Percentiles rank a stretch among this genome's conserved stretches.
Evolutionary conservation across 441 rosid species (phyloP).

Genomic region (Gossypium schwendimanii): DNA sequence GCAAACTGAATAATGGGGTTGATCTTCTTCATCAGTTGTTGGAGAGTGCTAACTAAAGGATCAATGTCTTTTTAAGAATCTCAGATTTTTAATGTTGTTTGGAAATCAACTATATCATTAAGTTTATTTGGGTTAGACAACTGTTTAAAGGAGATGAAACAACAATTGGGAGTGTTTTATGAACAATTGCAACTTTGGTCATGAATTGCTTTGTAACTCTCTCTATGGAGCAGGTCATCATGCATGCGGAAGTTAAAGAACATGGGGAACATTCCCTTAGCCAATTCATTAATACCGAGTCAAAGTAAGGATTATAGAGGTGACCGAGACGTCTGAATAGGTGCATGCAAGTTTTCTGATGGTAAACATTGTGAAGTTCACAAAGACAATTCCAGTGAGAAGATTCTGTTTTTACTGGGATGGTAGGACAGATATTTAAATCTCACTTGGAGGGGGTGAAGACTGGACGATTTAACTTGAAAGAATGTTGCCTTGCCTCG

Average conservation of each 20-base stretch:
- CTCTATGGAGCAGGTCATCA: not conserved
- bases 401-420: not conserved
- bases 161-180: not conserved
- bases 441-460: not conserved
- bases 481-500: not conserved
- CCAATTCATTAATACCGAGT: not conserved
- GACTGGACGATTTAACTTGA: not conserved
- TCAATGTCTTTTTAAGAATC: not conserved
- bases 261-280: not conserved
- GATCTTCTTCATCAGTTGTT: slow-evolving; percentile 22
- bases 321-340: not conserved
- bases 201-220: not conserved
- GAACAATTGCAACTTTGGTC: not conserved
- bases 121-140: not conserved
- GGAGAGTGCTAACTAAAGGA: slow-evolving; percentile 19
- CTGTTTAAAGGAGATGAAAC: not conserved
- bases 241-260: not conserved
- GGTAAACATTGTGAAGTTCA: not conserved
- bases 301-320: not conserved
- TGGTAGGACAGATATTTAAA: not conserved
- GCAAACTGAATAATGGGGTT: slow-evolving; percentile 33
- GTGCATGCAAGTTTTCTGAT: not conserved
- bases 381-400: not conserved
- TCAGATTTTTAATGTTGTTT: not conserved
- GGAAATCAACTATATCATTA: not conserved